Evolutionary conservation across 1,284 basidiomycete species (phyloP).

Genomic region (Heliocybe sulcata): DNA sequence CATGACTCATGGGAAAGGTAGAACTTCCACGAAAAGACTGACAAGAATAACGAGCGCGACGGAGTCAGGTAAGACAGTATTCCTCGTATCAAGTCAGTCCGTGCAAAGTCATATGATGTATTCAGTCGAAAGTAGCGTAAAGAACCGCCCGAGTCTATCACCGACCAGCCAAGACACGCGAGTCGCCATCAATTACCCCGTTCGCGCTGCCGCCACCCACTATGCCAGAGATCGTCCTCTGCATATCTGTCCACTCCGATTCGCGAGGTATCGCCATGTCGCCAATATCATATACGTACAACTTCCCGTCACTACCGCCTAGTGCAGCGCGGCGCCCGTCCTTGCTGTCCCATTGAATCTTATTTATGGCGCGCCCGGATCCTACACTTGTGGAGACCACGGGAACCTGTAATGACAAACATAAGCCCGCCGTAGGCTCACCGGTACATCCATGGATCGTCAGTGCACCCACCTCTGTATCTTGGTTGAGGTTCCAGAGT

Average conservation of each 20-base stretch:
- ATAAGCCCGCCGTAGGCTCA: background rate
- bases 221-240: constrained; percentile 69
- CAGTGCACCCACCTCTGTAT: constrained; percentile 74
- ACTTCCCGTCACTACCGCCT: constrained; percentile 86
- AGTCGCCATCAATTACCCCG: constrained; percentile 39
- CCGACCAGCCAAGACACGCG: constrained; percentile 37
- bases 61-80: background rate
- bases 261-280: constrained; percentile 82
- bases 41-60: background rate
- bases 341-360: constrained; percentile 88
- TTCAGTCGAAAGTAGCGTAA: background rate
- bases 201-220: constrained; percentile 48
- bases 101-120: background rate
- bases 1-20: background rate
- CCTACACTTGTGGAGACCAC: constrained; percentile 69
- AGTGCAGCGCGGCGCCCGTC: constrained; percentile 80
- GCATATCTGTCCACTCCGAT: constrained; percentile 85
- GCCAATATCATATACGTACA: constrained; percentile 95
- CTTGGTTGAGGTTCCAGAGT: constrained; percentile 92
- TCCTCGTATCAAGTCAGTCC: no score
- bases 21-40: background rate
- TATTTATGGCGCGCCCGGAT: constrained; percentile 84
- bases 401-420: constrained; percentile 51
- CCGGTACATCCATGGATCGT: background rate
- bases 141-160: background rate